These are phyloP conservation scores for Benincasa hispida DNA, from an alignment of 306 rosid genomes.

Conservation along the genomic window DNA sequence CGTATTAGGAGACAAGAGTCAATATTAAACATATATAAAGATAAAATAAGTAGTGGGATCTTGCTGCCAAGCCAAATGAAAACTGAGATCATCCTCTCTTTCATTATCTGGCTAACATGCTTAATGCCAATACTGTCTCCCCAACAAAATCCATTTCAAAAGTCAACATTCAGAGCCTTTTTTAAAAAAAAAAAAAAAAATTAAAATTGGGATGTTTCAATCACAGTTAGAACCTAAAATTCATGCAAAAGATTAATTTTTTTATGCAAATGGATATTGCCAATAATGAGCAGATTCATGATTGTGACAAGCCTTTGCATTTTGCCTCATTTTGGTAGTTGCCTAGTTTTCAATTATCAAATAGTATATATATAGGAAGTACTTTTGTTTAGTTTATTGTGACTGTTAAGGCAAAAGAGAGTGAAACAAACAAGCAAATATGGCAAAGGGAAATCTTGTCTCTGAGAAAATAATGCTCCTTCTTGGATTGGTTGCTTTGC, in stretches of 20 bases:
- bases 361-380: conserved; percentile 3
- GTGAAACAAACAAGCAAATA: neutral
- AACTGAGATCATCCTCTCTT: conserved; percentile 27
- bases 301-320: neutral
- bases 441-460: conserved; percentile 26
- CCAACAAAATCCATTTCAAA: conserved; percentile 19
- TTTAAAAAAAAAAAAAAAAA: no score
- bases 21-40: neutral
- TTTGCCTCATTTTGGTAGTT: neutral
- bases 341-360: conserved; percentile 8
- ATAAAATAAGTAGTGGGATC: conserved; percentile 18
- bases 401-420: neutral
- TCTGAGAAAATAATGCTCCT: conserved; percentile 46
- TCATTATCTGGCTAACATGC: conserved; percentile 51
- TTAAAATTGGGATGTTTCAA: neutral
- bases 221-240: neutral
- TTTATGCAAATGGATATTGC: conserved; percentile 1
- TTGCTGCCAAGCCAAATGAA: conserved; percentile 23
- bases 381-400: neutral
- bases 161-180: conserved; percentile 26
- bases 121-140: conserved; percentile 35
- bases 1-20: conserved; percentile 6
- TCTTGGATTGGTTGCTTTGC: conserved; percentile 38
- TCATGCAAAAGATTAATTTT: conserved; percentile 2
- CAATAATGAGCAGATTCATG: conserved; percentile 2